A percentile compares a stretch with the other conserved stretches of the same genome.
These are phyloP conservation scores for Rhipidocladum racemiflorum DNA, from an alignment of 176 grass and related monocot genomes.

Conservation along the genomic window DNA sequence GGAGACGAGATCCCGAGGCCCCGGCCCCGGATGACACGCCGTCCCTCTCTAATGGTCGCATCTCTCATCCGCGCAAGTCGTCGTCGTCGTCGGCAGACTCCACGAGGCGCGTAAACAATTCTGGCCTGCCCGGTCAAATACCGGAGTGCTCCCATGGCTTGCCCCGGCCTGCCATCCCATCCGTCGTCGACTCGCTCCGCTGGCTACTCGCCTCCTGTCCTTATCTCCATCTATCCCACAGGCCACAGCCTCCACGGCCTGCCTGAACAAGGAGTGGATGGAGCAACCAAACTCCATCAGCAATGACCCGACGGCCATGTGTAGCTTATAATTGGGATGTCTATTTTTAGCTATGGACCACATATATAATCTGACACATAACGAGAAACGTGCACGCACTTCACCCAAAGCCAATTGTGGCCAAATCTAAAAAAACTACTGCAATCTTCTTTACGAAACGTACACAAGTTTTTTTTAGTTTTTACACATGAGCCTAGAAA, in stretches of 20 bases:
- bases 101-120: constrained; percentile 34
- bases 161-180: not conserved
- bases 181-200: not conserved
- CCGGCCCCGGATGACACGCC: not conserved
- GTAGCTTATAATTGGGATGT: not conserved
- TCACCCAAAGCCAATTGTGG: not conserved
- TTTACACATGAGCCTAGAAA: not conserved
- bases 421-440: not conserved
- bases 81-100: not conserved
- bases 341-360: not conserved
- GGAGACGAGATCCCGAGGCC: too few species aligned
- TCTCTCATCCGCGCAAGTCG: not conserved
- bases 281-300: not conserved
- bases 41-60: not conserved
- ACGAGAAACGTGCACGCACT: not conserved
- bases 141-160: not conserved
- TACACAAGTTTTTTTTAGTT: not conserved
- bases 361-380: not conserved
- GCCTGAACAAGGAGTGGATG: not conserved
- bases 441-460: not conserved
- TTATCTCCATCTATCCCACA: not conserved
- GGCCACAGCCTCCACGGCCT: not conserved
- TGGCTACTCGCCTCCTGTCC: not conserved
- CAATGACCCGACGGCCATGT: not conserved
- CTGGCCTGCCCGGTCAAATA: not conserved